Percentiles rank a stretch among this genome's conserved stretches.
phyloP scores from a whole-genome alignment of 495 filamentous ascomycete species.

The Parmelia sp. region DNA sequence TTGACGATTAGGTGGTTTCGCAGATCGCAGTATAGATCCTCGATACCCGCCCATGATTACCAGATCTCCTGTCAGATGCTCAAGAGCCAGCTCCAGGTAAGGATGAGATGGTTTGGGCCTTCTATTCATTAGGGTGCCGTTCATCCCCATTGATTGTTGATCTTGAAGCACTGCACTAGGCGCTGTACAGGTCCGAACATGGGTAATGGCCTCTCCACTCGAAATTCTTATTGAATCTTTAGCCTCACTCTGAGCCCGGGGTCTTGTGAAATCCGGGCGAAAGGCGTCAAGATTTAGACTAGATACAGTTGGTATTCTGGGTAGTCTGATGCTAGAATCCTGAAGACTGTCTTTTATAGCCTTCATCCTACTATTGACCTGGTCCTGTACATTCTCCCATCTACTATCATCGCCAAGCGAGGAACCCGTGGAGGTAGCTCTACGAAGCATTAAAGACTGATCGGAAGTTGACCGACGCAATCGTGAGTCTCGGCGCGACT shows the following conservation, averaged over 20 bases:
- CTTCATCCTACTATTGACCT: slow-evolving; percentile 82
- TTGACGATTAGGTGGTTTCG: slow-evolving; percentile 70
- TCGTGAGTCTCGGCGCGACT: slow-evolving; percentile 28
- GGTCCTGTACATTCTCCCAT: slow-evolving; percentile 69
- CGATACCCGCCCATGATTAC: slow-evolving; percentile 88
- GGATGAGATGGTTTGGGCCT: slow-evolving; percentile 38
- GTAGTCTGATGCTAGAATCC: slow-evolving; percentile 70
- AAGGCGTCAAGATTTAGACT: slow-evolving; percentile 39
- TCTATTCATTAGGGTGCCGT: background rate
- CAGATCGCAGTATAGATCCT: slow-evolving; percentile 82
- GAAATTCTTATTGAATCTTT: slow-evolving; percentile 14
- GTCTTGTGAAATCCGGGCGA: slow-evolving; percentile 40
- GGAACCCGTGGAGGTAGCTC: slow-evolving; percentile 63
- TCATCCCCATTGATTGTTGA: background rate
- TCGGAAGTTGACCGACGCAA: slow-evolving; percentile 66
- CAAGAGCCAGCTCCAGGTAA: slow-evolving; percentile 57
- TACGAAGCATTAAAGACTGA: slow-evolving; percentile 57
- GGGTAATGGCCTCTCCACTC: background rate
- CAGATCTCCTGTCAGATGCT: slow-evolving; percentile 71
- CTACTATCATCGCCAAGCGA: slow-evolving; percentile 82
- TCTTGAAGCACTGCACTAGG: background rate
- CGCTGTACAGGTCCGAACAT: background rate
- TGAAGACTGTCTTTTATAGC: slow-evolving; percentile 83
- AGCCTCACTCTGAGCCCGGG: slow-evolving; percentile 24
- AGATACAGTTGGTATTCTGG: slow-evolving; percentile 54